Percentiles rank a stretch among this genome's conserved stretches.
phyloP scores from a whole-genome alignment of 768 basidiomycete genomes.

The Sistotremastrum niveocremeum region DNA sequence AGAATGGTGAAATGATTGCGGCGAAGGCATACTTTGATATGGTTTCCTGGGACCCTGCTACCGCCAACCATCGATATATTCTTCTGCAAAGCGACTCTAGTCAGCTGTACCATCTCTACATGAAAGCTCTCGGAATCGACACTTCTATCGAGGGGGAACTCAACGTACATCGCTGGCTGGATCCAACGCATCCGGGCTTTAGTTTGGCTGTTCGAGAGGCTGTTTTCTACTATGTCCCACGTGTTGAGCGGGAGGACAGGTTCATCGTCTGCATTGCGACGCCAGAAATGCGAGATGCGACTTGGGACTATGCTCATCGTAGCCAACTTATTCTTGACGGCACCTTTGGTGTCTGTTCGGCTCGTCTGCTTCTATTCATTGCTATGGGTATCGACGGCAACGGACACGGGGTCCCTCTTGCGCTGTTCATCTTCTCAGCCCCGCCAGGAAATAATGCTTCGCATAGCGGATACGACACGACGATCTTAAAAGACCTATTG shows the following conservation, averaged over 20 bases:
- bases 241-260: slow-evolving; percentile 10
- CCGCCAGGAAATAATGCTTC: slow-evolving; percentile 14
- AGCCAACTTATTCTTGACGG: slow-evolving; percentile 13
- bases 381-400: slow-evolving; percentile 19
- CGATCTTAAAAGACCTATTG: slow-evolving; percentile 13
- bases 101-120: slow-evolving; percentile 11
- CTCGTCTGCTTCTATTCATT: slow-evolving; percentile 18
- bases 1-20: not conserved
- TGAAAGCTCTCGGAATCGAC: slow-evolving; percentile 8
- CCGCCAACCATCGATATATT: slow-evolving; percentile 3
- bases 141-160: slow-evolving; percentile 3
- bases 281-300: slow-evolving; percentile 7
- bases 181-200: slow-evolving; percentile 10
- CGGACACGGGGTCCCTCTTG: slow-evolving; percentile 18
- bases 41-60: not conserved
- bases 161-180: slow-evolving; percentile 17
- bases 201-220: slow-evolving; percentile 9
- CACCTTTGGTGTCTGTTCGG: slow-evolving; percentile 12
- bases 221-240: slow-evolving; percentile 16
- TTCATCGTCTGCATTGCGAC: slow-evolving; percentile 22
- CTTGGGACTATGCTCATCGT: slow-evolving; percentile 12
- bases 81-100: slow-evolving; percentile 8
- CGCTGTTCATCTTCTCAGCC: slow-evolving; percentile 21
- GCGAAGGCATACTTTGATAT: slow-evolving; percentile 1
- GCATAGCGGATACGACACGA: too few relatives aligned